phyloP scores from a whole-genome alignment of 108 stramenopile species.

The Pseudonitzschia pungens region DNA sequence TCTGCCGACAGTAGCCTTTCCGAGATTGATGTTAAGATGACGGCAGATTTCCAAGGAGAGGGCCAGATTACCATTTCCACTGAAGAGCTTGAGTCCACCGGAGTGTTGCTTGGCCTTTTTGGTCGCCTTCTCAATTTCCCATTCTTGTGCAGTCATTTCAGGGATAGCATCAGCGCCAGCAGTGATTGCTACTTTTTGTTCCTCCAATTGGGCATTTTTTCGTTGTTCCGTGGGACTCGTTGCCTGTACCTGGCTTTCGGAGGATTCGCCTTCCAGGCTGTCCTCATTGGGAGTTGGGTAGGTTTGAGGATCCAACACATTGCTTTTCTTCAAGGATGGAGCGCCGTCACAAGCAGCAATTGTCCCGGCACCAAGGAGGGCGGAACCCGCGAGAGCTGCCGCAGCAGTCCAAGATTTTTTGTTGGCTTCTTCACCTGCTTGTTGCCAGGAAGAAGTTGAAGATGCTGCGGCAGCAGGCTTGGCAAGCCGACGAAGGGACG shows the following conservation, averaged over 20 bases:
- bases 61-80: slow-evolving; percentile 96
- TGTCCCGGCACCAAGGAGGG: slow-evolving; percentile 25
- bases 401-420: slow-evolving; percentile 18
- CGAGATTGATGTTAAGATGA: slow-evolving; percentile 93
- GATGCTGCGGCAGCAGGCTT: neutral
- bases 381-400: slow-evolving; percentile 16
- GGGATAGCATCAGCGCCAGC: neutral
- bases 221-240: slow-evolving; percentile 26
- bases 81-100: slow-evolving; percentile 93
- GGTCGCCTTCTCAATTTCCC: slow-evolving; percentile 72
- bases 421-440: slow-evolving; percentile 8
- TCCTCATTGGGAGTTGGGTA: slow-evolving; percentile 1
- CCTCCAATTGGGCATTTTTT: slow-evolving; percentile 3
- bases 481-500: neutral
- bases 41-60: slow-evolving; percentile 94
- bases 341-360: slow-evolving; percentile 25
- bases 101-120: slow-evolving; percentile 82
- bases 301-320: slow-evolving; percentile 17
- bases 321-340: slow-evolving; percentile 1
- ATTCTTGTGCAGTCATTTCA: slow-evolving; percentile 71
- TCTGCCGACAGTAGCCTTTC: slow-evolving; percentile 92
- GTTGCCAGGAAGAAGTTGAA: neutral
- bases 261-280: neutral
- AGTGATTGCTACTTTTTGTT: neutral
- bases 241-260: slow-evolving; percentile 9